Percentiles rank a stretch among this genome's conserved stretches.
These are phyloP conservation scores for Verticillium longisporum DNA, from an alignment of 2,329 filamentous ascomycete genomes.

Conservation along the genomic window DNA sequence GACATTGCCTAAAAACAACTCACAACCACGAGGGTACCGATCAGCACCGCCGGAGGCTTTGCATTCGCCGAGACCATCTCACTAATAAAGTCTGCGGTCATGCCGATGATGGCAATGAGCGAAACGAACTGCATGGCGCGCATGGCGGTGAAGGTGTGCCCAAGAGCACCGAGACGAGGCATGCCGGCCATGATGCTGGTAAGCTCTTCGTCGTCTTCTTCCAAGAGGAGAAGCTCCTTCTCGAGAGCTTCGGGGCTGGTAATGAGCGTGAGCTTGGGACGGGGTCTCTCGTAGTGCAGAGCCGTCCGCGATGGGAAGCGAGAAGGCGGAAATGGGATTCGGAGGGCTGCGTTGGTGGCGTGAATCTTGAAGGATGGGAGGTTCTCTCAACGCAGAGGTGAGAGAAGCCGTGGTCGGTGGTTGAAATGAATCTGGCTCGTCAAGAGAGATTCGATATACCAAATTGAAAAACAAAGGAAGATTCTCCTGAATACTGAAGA, in stretches of 20 bases:
- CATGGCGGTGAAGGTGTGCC: constrained; percentile 69
- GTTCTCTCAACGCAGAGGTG: not conserved
- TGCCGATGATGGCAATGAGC: constrained; percentile 71
- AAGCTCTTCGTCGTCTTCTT: constrained; percentile 7
- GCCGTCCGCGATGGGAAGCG: constrained; percentile 33
- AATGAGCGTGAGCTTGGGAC: constrained; percentile 35
- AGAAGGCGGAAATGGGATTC: constrained; percentile 18
- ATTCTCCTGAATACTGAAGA: constrained; percentile 2
- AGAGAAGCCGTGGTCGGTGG: not conserved
- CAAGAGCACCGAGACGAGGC: constrained; percentile 62
- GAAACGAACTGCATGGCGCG: constrained; percentile 64
- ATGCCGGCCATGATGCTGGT: constrained; percentile 32
- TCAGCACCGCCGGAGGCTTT: constrained; percentile 62
- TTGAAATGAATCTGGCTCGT: not conserved
- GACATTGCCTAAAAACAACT: constrained; percentile 26
- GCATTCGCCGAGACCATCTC: constrained; percentile 63
- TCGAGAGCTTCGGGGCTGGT: constrained; percentile 18
- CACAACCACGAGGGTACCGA: constrained; percentile 76
- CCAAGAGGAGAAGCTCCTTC: not conserved
- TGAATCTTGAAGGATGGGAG: constrained; percentile 7
- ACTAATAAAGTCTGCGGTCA: constrained; percentile 75
- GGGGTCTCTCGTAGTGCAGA: constrained; percentile 17
- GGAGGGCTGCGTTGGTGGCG: constrained; percentile 10
- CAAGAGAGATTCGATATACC: not conserved
- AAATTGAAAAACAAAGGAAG: not conserved